Evolutionary conservation across 495 filamentous ascomycete species (phyloP).

Genomic region (Peziza echinospora): DNA sequence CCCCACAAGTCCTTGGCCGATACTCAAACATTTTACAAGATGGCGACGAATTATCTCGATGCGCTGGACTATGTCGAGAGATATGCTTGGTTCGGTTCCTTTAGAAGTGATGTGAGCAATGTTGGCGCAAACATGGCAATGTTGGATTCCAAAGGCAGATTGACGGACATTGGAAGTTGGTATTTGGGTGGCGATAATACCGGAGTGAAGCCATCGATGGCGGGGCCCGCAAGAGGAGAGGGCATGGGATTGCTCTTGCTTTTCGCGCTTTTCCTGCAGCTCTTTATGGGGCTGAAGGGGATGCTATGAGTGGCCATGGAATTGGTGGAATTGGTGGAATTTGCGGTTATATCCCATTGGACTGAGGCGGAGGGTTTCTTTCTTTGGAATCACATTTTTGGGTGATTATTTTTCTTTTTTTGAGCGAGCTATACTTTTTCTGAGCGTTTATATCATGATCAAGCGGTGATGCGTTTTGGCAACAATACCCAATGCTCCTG

Average conservation of each 20-base stretch:
- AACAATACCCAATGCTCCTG: no score
- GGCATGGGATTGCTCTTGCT: conserved; percentile 16
- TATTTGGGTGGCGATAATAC: conserved; percentile 38
- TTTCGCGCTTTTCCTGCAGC: no score
- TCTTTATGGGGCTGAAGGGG: no score
- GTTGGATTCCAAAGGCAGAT: conserved; percentile 34
- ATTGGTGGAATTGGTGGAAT: no score
- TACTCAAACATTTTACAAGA: conserved; percentile 45
- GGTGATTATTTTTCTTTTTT: no score
- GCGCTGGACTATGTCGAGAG: conserved; percentile 34
- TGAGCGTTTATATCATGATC: no score
- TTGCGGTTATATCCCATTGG: no score
- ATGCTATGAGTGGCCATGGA: no score
- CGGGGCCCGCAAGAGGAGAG: conserved; percentile 6
- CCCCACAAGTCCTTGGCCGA: conserved; percentile 10
- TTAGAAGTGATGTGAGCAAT: conserved; percentile 41
- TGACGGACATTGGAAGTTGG: conserved; percentile 57
- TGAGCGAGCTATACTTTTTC: no score
- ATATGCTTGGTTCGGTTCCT: conserved; percentile 56
- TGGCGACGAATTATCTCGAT: conserved; percentile 40
- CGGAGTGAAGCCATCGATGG: conserved; percentile 11
- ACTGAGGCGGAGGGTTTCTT: no score
- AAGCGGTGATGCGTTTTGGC: no score
- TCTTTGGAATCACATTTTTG: no score
- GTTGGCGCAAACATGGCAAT: conserved; percentile 47